Base-by-base conservation (phyloP, 2,329 filamentous ascomycete genomes). In the Talaromyces amestolkiae region DNA sequence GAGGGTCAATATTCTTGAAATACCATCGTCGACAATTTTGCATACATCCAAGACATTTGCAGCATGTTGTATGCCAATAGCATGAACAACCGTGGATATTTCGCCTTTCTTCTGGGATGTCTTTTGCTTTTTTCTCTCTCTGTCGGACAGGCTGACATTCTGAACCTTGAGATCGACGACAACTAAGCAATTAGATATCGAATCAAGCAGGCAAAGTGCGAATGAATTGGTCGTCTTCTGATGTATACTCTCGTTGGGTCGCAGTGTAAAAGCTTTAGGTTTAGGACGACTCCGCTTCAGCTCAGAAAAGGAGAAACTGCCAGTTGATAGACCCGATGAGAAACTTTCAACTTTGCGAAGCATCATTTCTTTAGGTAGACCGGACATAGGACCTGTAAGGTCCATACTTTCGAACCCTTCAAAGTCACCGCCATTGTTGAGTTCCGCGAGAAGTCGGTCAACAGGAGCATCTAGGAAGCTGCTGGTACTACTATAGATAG, bases 381-480 rank as follows among this genome's bases (percentile, higher is more conserved):
- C 88, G 66, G 91, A 89, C 66, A 90, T 86, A n/a, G 87, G 85
- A 72, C 91, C 89, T 63, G 91, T 87, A 24, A 92, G 80, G 1
- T 87, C 89, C 86, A 91, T 91, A 66, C 84, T 90, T 70, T 89
- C 85, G 64, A 92, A 88, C 0, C 88, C 88, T 69, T 91, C 88
- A 67, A 88, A 86, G 64, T 89, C 83, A 11, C 83, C 84, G 17
- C 86, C 84, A 22, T 83, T 83, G 51, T 87, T 85, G 17, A 91
- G 77, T 66, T 90, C 88, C 68, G 93, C 89, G 2, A 93, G 79
- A 1, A 91, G 80, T 49, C 85, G 84, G 71, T 92, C 90, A 56
- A 91, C 83, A 0, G 89, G 89, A 2, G 86, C 85, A 70, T 91
- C 89, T 22, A 90, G 78, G 65, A 90, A 84, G 71, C 87, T 90